Base-by-base conservation (phyloP, 2,329 filamentous ascomycete genomes). In the Nigrograna mackinnonii region DNA sequence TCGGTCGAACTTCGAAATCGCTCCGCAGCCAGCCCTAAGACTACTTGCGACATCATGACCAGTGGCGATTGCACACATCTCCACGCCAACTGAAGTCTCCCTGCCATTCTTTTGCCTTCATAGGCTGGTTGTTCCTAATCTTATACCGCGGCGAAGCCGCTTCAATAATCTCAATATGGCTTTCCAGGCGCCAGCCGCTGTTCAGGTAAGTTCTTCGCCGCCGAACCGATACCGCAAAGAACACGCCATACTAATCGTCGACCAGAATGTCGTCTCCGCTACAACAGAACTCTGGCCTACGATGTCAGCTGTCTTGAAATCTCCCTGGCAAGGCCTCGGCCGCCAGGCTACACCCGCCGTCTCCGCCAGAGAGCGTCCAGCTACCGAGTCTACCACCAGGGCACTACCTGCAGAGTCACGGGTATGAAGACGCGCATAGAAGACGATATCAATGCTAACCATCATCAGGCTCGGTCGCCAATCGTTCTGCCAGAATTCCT, bases 141-240 rank as follows among this genome's bases (percentile, higher is more conserved):
- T 36, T 31, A 20, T 44, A 37, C 34, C 39, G 64, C 64, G 64
- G 64, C 62, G 42, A 47, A 52, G 62, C 64, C 64, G 64, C 64
- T 44, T 24, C 22, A 20, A 38, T 31, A 17, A 40, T 21, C 26
- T 47, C 55, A 71, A 46, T 58, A 79, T 79, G 78, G 76, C 76
- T 60, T 76, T 78, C 56, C 74, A 76, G 62, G 66, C 71, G 54
- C 69, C 75, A 50, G 62, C 74, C 54, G 68, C 68, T 49, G 59
- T 74, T 49, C 73, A 74, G 55, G 76, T 79, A 62, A 55, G 74
- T 60, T 48, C 19, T 55, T 49, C 51, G 62, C 62, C 58, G 64
- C 62, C 52, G 39, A 35, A 35, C 49, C 52, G 41, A 52, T 41
- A 47, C 44, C 47, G 47, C 52, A 47, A 54, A 43, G 44, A 47